Evolutionary conservation across 2,329 filamentous ascomycete genomes (phyloP), one percentile per base, ranked within the genome.

Genomic region (Gaeumannomyces sp.): DNA sequence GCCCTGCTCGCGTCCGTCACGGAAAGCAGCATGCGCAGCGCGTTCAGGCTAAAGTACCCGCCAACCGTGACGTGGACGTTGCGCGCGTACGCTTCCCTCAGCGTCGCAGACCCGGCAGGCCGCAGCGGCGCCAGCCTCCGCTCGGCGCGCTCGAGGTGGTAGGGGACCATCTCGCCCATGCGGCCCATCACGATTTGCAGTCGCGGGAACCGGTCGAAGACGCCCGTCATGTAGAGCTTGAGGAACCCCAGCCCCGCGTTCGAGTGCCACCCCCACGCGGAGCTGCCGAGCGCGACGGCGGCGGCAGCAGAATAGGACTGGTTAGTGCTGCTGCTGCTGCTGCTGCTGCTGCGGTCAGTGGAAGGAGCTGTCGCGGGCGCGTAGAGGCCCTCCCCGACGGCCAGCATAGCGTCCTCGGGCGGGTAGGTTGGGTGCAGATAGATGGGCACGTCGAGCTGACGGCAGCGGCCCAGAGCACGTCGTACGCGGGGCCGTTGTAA

Each of bases 51-150:
- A 71, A 81, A 85, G 65, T 81, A 78, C 1, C 84, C 84, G 63
- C 78, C 81, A 1, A 83, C 85, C 1, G 84, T 86, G 33, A 87
- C 71, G 79, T 82, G 86, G 14, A 87, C 73, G 65, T 87, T 87
- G 65, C 79, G 73, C 59, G 81, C 77, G 77, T 81, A 88, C 2
- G 86, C 81, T 19, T 76, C 74, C 71, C 72, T 74, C 35, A 45
- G n/a, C 25, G 64, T 38, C 19, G 25, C 56, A 28, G 72, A 67
- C 14, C 62, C 64, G 29, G 71, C 69, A 35, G 75, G 63, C 66
- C 62, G 70, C 65, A 72, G 25, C 57, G 28, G 25, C 13, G 25
- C 57, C 25, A 59, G 27, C 57, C 25, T 22, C 13, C 57, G 25
- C 13, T 59, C 64, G 63, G 80, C 77, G 2, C 84, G 77, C 60